Conservation (phyloP, 176 grass and related monocot species). For the Aegilops umbellulata region DNA sequence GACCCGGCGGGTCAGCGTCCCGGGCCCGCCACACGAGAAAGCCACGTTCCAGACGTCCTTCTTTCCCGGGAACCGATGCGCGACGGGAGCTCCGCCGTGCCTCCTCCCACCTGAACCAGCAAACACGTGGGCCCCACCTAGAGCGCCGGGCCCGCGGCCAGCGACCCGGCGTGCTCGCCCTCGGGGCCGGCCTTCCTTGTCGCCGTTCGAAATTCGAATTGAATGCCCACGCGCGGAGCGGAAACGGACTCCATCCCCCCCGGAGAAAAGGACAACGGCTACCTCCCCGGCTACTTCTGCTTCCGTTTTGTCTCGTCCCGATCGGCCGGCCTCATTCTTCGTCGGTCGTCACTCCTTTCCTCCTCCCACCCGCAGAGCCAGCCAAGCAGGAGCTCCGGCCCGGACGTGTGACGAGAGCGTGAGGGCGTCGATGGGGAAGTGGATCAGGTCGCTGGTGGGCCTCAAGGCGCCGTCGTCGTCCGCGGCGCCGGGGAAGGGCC, state of each 20-base stretch:
- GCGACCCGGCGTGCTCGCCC: background rate
- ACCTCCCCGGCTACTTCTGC: background rate
- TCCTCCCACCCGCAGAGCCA: background rate
- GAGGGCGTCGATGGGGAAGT: conserved; percentile 45
- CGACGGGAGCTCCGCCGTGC: background rate
- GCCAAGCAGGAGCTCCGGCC: too few species aligned
- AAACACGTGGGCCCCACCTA: background rate
- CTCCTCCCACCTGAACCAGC: background rate
- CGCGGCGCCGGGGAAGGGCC: conserved; percentile 25
- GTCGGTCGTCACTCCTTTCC: background rate
- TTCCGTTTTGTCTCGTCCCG: conserved; percentile 28
- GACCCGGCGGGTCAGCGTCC: background rate
- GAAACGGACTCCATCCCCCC: conserved; percentile 3
- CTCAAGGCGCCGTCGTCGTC: conserved; percentile 31
- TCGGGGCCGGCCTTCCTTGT: background rate
- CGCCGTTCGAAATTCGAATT: conserved; percentile 58
- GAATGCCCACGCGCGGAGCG: conserved; percentile 33
- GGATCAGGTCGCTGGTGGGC: conserved; percentile 68
- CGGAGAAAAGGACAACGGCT: conserved; percentile 51
- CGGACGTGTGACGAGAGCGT: too few species aligned
- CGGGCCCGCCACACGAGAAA: background rate
- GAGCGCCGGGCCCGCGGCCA: background rate
- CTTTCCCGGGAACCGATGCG: conserved; percentile 17
- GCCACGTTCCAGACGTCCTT: too few species aligned
- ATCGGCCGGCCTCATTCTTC: background rate